phyloP scores from a whole-genome alignment of 768 basidiomycete genomes.

The Leccinum fibrillosum region DNA sequence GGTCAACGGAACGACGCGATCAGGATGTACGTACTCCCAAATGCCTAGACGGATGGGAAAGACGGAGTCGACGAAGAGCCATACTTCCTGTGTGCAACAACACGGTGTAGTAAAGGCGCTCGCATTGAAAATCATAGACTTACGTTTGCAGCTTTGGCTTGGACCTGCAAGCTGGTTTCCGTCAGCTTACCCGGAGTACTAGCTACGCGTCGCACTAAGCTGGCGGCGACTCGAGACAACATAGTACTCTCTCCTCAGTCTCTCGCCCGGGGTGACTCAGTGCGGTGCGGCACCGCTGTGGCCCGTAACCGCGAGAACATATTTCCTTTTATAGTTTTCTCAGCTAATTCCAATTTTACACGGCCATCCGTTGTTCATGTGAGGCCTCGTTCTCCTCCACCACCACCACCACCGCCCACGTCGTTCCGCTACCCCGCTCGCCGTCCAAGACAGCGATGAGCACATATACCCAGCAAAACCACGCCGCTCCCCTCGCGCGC shows the following conservation, averaged over 20 bases:
- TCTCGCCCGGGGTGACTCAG: not conserved
- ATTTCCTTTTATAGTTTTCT: constrained; percentile 10
- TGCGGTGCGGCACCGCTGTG: not conserved
- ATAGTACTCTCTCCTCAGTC: constrained; percentile 2
- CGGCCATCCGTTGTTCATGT: constrained; percentile 2
- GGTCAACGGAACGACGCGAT: not conserved
- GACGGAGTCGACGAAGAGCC: constrained; percentile 74
- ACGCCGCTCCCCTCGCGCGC: constrained; percentile 41
- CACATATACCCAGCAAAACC: constrained; percentile 26
- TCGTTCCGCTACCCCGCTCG: constrained; percentile 18
- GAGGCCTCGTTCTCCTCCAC: constrained; percentile 21
- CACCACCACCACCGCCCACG: constrained; percentile 19
- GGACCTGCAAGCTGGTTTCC: not conserved
- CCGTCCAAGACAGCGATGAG: constrained; percentile 25
- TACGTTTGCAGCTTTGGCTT: constrained; percentile 13
- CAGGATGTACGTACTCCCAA: constrained; percentile 60
- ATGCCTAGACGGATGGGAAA: constrained; percentile 69
- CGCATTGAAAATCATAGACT: constrained; percentile 11
- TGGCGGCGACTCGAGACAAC: constrained; percentile 14
- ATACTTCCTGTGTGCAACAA: constrained; percentile 41
- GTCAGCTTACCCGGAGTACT: constrained; percentile 6
- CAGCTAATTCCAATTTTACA: constrained; percentile 15
- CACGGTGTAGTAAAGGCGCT: constrained; percentile 7
- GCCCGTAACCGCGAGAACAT: constrained; percentile 7
- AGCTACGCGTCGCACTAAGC: constrained; percentile 4